phyloP scores from a whole-genome alignment of 169 alveolate genomes.

The Plasmodium gallinaceum region DNA sequence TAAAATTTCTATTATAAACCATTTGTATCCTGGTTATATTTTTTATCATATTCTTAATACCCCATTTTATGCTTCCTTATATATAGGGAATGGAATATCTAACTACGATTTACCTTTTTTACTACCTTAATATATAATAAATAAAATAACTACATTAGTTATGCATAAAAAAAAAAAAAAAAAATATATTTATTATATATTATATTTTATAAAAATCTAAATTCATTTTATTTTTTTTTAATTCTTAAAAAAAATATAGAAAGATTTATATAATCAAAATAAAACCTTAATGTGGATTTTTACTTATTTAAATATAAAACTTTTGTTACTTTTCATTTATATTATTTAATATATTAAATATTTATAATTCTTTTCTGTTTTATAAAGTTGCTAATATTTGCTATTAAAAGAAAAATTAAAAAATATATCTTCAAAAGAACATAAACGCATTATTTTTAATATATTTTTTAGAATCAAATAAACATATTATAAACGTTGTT shows the following conservation, averaged over 20 bases:
- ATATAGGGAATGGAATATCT: slow-evolving; percentile 56
- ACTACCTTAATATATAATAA: slow-evolving; percentile 16
- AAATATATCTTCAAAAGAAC: too few relatives aligned
- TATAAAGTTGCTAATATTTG: too few relatives aligned
- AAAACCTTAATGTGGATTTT: not conserved
- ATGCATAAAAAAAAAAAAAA: not conserved
- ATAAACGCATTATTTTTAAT: too few relatives aligned
- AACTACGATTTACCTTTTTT: slow-evolving; percentile 64
- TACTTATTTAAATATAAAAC: slow-evolving; percentile 13
- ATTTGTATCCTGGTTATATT: slow-evolving; percentile 52
- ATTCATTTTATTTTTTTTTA: too few relatives aligned
- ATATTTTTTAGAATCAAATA: too few relatives aligned
- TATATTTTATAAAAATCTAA: too few relatives aligned
- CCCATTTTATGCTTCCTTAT: slow-evolving; percentile 66
- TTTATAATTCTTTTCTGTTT: too few relatives aligned
- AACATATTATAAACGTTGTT: too few relatives aligned
- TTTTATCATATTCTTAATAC: slow-evolving; percentile 57
- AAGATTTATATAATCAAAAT: not conserved
- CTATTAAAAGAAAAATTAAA: too few relatives aligned
- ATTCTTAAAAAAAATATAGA: not conserved
- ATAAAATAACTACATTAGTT: too few relatives aligned
- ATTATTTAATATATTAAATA: slow-evolving; percentile 1
- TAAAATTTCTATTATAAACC: slow-evolving; percentile 49
- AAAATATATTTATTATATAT: not conserved
- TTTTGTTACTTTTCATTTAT: not conserved